Evolutionary conservation across 2,329 filamentous ascomycete species (phyloP), one percentile per base, ranked within the genome.

Genomic region (Colletotrichum horii): DNA sequence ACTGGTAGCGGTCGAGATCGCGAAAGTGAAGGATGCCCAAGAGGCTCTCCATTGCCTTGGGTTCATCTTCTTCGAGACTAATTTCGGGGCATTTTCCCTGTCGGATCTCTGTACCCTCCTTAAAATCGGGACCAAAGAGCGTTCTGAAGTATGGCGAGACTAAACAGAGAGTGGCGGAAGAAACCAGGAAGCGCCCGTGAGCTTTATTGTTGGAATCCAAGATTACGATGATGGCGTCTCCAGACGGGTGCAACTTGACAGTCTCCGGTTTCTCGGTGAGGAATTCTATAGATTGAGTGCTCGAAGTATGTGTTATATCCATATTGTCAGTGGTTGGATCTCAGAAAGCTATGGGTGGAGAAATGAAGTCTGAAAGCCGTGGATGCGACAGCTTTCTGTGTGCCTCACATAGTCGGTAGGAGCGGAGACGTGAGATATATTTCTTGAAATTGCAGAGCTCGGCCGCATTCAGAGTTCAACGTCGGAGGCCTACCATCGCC

Each of bases 181-280:
- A 61, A 1, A 34, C 19, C 19, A 61, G 22, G 9, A 61, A 61
- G 9, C 28, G 58, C 11, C 28, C 16, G 19, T n/a, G 6, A 2
- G 28, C 3, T 32, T 36, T 12, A 8, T 16, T 6, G 6, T 5
- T 24, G 4, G 30, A 15, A 22, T n/a, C 28, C n/a, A 32, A 1
- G 6, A 61, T 5, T 4, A 61, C 58, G 14, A 61, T 12, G 3
- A 32, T 3, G 4, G 30, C 30, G 15, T 61, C 58, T 36, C 30
- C 58, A 28, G 56, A 28, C 24, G 56, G 56, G 9, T 60, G 24
- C 24, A 60, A 7, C 15, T 60, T 28, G 16, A 60, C 16, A 12
- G 16, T 22, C 9, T 32, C 16, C 3, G 28, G 22, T 0, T 32
- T 15, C 1, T 48, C 43, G 0, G 2, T 48, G 3, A 0, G 0